phyloP scores from a whole-genome alignment of 2,329 filamentous ascomycete species.

The Bipolaris gigantea region DNA sequence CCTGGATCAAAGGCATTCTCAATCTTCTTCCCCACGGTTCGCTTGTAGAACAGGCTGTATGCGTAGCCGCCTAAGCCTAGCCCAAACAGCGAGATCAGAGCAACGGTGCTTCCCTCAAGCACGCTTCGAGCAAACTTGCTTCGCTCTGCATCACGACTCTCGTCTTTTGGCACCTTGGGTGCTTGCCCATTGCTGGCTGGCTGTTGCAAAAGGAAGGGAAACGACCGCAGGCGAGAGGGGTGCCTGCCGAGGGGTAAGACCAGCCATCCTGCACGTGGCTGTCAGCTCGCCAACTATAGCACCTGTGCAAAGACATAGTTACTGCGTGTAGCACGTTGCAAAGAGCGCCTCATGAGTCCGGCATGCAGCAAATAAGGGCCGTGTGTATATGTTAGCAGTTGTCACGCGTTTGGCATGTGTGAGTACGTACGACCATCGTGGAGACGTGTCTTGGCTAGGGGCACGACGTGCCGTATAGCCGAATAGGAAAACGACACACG shows the following conservation, averaged over 20 bases:
- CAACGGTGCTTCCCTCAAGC: slow-evolving; percentile 41
- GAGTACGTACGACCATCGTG: slow-evolving; percentile 15
- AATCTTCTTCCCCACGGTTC: slow-evolving; percentile 35
- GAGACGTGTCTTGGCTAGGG: slow-evolving; percentile 22
- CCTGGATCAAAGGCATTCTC: slow-evolving; percentile 40
- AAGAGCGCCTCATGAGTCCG: slow-evolving; percentile 33
- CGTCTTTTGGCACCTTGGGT: neutral
- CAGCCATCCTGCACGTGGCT: slow-evolving; percentile 31
- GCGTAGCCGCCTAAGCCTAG: slow-evolving; percentile 40
- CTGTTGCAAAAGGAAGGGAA: slow-evolving; percentile 18
- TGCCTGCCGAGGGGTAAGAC: slow-evolving; percentile 32
- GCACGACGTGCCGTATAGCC: slow-evolving; percentile 13
- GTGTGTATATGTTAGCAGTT: neutral
- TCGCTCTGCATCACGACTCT: slow-evolving; percentile 17
- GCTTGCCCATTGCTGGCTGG: neutral
- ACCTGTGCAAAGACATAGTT: neutral
- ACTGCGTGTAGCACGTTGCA: slow-evolving; percentile 26
- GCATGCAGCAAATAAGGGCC: neutral
- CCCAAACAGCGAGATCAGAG: slow-evolving; percentile 39
- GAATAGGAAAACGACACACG: neutral
- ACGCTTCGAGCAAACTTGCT: slow-evolving; percentile 38
- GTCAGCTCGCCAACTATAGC: slow-evolving; percentile 6
- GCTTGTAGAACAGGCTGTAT: slow-evolving; percentile 41
- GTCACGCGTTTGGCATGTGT: slow-evolving; percentile 4
- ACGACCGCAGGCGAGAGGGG: slow-evolving; percentile 16